Evolutionary conservation across 768 basidiomycete genomes (phyloP), one percentile per base, ranked within the genome.

Genomic region (Amanita rimosa): DNA sequence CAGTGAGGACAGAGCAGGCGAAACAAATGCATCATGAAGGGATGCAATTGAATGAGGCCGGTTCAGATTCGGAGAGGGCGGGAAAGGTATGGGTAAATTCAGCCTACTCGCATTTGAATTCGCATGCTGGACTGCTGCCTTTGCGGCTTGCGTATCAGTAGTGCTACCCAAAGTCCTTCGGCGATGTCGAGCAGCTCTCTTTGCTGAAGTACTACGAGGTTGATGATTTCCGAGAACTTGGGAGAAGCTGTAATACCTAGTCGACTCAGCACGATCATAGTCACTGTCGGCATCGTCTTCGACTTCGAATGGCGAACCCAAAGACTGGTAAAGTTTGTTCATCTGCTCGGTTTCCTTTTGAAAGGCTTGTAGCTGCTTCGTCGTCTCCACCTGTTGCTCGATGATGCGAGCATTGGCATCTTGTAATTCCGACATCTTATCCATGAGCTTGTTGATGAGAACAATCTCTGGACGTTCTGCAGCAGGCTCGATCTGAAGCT

Each of bases 361-460:
- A 8, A 85, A 83, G 3, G 74, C 74, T n/a, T 74, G 73, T 22
- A 89, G 67, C 51, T 81, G 78, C 34, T 67, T 67, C 4, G 72
- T 64, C 0, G 86, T 87, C 55, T 76, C 73, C 1, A 61, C 62
- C 58, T 90, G 87, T 53, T 84, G 78, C 49, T 72, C 66, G 17
- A 77, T 67, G 36, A 91, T 87, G 48, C 76, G 74, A 6, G 66
- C 53, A 54, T 91, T 91, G 2, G 84, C 76, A 34, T 79, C 73
- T 57, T 91, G 85, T 1, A 91, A 71, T 59, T 91, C 87, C 41
- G 73, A 70, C 44, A 91, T 84, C 65, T 91, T 91, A 13, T 66
- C 58, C 37, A 89, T 64, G 6, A 91, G 74, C 59, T 86, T 81
- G 8, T 78, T 68, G n/a, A 90, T 74, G 46, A 91, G 69, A 54